Evolutionary conservation across 2,329 filamentous ascomycete genomes (phyloP), one percentile per base, ranked within the genome.

Genomic region (Clonostachys sp.): DNA sequence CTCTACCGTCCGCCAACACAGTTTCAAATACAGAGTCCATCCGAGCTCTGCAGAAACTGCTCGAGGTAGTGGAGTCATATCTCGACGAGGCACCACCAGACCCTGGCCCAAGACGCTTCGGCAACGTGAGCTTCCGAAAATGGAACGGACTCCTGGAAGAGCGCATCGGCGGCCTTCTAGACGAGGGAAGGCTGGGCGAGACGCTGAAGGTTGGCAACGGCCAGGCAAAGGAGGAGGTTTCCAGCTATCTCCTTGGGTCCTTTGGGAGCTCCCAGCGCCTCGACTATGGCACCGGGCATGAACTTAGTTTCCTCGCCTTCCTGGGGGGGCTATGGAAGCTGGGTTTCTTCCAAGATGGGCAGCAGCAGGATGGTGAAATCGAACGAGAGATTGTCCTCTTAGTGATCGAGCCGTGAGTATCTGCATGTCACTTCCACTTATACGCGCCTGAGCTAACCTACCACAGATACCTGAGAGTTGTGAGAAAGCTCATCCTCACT

Each of bases 231-330:
- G 77, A 78, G 43, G 92, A 97, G 66, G 70, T 96, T 9, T 77
- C 74, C 48, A 77, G 81, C 40, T 99, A 99, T 63, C 78, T 99
- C 2, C 65, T 95, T 5, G 91, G 91, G 13, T 81, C 81, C 5
- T 96, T 96, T 67, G 94, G 94, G 5, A 97, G 91, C 61, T 67
- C 89, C 0, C 90, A 96, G 59, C 76, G 94, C 46, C 74, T 99
- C 24, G 94, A 99, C 67, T 99, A 96, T 61, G 94, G 94, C 2
- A 97, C 94, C 0, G 94, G 94, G 0, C 94, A 99, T 64, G 94
- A 99, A 62, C 72, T 99, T 45, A 96, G 89, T 67, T 99, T 99
- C 59, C 66, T 97, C 8, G 92, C 94, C 2, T 99, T 99, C 53
- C 64, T 99, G 6, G 91, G 84, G 5, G 85, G 87, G 50, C 73